Base-by-base conservation (phyloP, 2,329 filamentous ascomycete genomes). In the Microthyrium microscopicum region DNA sequence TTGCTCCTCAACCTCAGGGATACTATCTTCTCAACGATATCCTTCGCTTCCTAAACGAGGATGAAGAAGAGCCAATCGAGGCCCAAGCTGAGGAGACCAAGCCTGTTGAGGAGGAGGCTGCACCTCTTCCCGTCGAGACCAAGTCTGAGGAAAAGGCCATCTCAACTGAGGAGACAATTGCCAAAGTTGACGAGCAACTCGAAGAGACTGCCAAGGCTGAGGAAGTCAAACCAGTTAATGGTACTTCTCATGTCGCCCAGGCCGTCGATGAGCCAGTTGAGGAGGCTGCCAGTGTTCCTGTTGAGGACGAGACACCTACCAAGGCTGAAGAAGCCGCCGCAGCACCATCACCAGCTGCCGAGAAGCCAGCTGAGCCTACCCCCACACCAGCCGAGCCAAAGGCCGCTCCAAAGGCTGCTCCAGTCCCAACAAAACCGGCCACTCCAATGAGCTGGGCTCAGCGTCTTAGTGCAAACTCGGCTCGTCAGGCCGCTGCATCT, bases 1-100 rank as follows among this genome's bases (percentile, higher is more conserved):
- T 98, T 41, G 89, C 89, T 31, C 76, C 87, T 57, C 89, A 98
- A 62, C 83, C 83, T 16, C 92, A 87, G 37, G 89, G 89, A 42
- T 98, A 95, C 66, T 98, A 92, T 48, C 87, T 98, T 21, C 71
- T 98, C 47, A 98, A 98, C 58, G 89, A 98, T 52, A 93, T 98
- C 54, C 83, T 95, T 64, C 73, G 89, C 46, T 95, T 91, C 59
- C 75, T 98, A 44, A 74, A 77, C 42, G 82, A 89, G 40, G 80
- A 87, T 46, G 68, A 68, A 26, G 84, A 94, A 37, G 46, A 54
- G 13, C 49, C 53, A 8, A 35, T 38, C 13, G 35, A 48, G 21
- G 39, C 44, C 22, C 46, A 49, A 26, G 45, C 50, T 9, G 46
- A 52, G 32, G 53, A n/a, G n/a, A n/a, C n/a, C n/a, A n/a, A n/a